Base-by-base conservation (phyloP, 768 basidiomycete genomes). In the Ramaria sp. region DNA sequence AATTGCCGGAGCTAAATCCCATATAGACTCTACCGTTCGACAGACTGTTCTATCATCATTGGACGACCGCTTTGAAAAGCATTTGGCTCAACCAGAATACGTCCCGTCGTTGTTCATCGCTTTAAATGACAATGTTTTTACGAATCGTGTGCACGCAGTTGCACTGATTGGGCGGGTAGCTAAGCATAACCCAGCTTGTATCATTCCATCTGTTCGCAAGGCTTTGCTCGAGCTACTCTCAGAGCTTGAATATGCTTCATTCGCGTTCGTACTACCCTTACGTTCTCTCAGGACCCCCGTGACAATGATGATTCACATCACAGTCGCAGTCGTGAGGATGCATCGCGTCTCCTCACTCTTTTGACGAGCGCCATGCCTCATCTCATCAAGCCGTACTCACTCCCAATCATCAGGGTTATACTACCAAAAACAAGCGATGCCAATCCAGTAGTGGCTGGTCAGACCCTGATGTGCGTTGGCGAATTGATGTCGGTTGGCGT, bases 51-150 rank as follows among this genome's bases (percentile, higher is more conserved):
- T 99, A n/a, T 78, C 81, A 1, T 83, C 84, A 3, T 74, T 99
- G 30, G 91, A 96, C 63, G 86, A 93, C 58, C 82, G 90, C 22
- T 98, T 99, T 60, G 96, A 99, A 65, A 88, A 91, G 57, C 94
- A 99, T 65, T 78, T 99, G 18, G 89, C 96, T 1, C 96, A 98
- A 68, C 93, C 95, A 0, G 96, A 98, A 69, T 94, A 97, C 64
- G 93, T 99, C n/a, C 81, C 94, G 13, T 94, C 90, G 10, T 73
- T 99, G 13, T 98, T 98, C 71, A 91, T 98, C 59, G 96, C 94
- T 0, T 75, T 99, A 44, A 98, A 98, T 63, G 96, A 99, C 62
- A 95, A 98, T 64, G 84, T 87, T 8, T 97, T 94, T 67, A 85
- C 87, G 48, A 96, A 96, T 64, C 82, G 96, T 20, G 81, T 91